Base-by-base conservation (phyloP, 2,329 filamentous ascomycete species). In the Biscogniauxia mediterranea region DNA sequence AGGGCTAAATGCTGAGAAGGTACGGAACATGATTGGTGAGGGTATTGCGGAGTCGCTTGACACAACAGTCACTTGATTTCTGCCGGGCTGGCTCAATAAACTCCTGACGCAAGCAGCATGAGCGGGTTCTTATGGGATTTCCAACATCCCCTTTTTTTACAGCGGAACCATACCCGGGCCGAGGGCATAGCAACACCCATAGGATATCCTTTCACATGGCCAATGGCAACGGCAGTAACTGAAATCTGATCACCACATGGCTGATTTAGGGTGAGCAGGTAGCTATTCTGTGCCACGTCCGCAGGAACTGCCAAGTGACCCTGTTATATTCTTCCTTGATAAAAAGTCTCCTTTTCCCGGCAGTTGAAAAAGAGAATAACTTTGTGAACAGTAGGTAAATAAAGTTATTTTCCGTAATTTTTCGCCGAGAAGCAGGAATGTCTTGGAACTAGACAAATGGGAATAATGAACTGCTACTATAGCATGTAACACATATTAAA, bases 21-120 rank as follows among this genome's bases (percentile, higher is more conserved):
- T 23, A 17, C 20, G 8, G 42, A 21, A 38, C 25, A 28, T 56
- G 42, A 65, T 66, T 68, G 13, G 66, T 23, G 25, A 46, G 42
- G 25, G 49, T 61, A 25, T 61, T 61, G 61, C 61, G 62, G 64
- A 62, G 66, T 55, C 61, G 62, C 64, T 66, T 63, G 61, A 62
- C 61, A 62, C 57, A 61, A 38, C 52, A 52, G 64, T 66, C 64
- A 64, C 64, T 68, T 66, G 62, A 62, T 68, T 68, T 67, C 66
- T 68, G 59, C 66, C 66, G 66, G 52, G 28, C 57, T n/a, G 54
- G 54, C 32, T 21, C 54, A 55, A 55, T 55, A 55, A 55, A 55
- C 17, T 20, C 38, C 54, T 15, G 19, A 21, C 25, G n/a, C 21
- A 28, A 20, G 52, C 25, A 15, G 21, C 52, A 54, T 54, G 20